Base-by-base conservation (phyloP, 2,329 filamentous ascomycete genomes). In the Achaetomium macrosporum region DNA sequence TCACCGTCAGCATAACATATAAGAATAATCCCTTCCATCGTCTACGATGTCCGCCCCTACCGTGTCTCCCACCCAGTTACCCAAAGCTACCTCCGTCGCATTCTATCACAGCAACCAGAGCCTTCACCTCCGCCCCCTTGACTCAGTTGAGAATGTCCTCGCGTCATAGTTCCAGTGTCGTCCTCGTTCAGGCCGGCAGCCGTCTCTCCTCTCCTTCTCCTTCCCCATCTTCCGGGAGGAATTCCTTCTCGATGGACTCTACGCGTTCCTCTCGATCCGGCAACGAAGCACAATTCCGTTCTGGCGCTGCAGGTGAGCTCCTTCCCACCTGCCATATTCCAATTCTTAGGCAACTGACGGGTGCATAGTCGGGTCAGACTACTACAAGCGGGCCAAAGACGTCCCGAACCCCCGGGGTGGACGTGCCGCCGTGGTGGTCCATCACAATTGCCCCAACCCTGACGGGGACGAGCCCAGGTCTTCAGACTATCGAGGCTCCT, bases 391-490 rank as follows among this genome's bases (percentile, higher is more conserved):
- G 12, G 46, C 58, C 40, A 54, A 47, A 19, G 17, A 53, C 10
- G 33, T 50, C n/a, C 10, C 41, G 4, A 54, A 16, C 33, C 29
- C 46, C n/a, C 51, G 51, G 6, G 49, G 42, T 19, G 50, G 53
- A 3, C n/a, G 37, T 6, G 17, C n/a, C 10, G 40, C 40, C 6
- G 42, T 54, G n/a, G 31, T 62, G 12, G 45, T 62, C 42, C 45
- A 61, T 12, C 57, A 61, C 29, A 25, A 50, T 36, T 43, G 44
- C 4, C 11, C 47, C n/a, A 60, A 54, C 33, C 39, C 57, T 1
- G 48, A 47, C 47, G 44, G 20, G 11, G 47, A 57, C 20, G 58
- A 59, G 47, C 58, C 59, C 12, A 53, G 43, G 29, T 47, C 56
- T 3, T 57, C 48, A 8, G 51, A 60, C 11, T 46, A 43, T 19